Conservation (phyloP, 805 yeast genomes). For the Ascoidea tarda region DNA sequence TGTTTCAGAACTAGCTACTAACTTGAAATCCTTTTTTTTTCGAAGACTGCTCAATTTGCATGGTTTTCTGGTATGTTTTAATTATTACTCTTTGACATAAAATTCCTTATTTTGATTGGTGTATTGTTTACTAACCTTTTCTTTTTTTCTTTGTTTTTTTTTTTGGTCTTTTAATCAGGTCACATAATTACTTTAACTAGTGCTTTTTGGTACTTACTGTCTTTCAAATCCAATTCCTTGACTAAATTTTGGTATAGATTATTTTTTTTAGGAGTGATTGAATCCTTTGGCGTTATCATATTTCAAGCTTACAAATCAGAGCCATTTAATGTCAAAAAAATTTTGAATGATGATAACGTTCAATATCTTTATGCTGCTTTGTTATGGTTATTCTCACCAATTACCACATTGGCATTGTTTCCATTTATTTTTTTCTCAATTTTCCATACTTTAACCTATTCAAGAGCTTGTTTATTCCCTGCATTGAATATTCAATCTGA, state of each 20-base stretch:
- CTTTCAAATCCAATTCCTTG: slow-evolving; percentile 18
- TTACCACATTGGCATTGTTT: slow-evolving; percentile 43
- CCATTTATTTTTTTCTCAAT: slow-evolving; percentile 70
- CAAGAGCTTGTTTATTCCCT: slow-evolving; percentile 55
- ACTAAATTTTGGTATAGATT: slow-evolving; percentile 38
- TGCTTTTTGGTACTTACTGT: slow-evolving; percentile 23
- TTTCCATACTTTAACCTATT: slow-evolving; percentile 70
- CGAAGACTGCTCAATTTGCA: slow-evolving; percentile 45
- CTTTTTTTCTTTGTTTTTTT: too few species aligned
- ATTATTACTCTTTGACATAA: too few species aligned
- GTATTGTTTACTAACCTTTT: too few species aligned
- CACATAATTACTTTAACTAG: slow-evolving; percentile 33
- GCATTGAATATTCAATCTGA: slow-evolving; percentile 21
- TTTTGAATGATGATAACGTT: slow-evolving; percentile 49
- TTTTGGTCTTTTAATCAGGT: slow-evolving; percentile 17
- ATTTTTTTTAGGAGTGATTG: slow-evolving; percentile 48
- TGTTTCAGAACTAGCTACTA: too few species aligned
- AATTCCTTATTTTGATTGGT: too few species aligned
- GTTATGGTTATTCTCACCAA: slow-evolving; percentile 41
- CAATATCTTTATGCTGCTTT: slow-evolving; percentile 54
- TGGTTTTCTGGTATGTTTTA: slow-evolving; percentile 37
- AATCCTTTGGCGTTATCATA: slow-evolving; percentile 64
- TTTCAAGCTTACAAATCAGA: slow-evolving; percentile 34
- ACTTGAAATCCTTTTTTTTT: too few species aligned
- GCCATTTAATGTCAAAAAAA: slow-evolving; percentile 13